phyloP scores from a whole-genome alignment of 441 rosid genomes.

The Breynia disticha region DNA sequence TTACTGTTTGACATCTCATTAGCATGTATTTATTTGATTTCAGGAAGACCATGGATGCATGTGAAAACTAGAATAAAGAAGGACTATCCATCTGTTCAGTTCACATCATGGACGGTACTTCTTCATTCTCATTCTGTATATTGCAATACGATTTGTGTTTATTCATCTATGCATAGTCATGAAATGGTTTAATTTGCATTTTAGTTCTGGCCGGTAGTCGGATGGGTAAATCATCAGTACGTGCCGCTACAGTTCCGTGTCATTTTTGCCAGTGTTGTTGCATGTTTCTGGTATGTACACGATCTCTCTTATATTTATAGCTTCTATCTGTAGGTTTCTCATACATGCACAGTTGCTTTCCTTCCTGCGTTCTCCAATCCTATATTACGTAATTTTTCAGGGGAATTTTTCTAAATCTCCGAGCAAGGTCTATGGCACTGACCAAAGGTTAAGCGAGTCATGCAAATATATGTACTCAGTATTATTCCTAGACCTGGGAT shows the following conservation, averaged over 20 bases:
- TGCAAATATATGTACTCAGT: too few species aligned
- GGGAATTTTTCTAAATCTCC: constrained; percentile 83
- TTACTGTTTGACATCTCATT: constrained; percentile 7
- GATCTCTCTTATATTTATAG: neutral
- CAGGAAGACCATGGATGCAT: constrained; percentile 77
- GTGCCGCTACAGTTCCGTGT: constrained; percentile 82
- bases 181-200: neutral
- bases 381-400: constrained; percentile 32
- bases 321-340: neutral
- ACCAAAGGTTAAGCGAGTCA: constrained; percentile 32
- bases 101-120: constrained; percentile 76
- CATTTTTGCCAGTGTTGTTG: constrained; percentile 48
- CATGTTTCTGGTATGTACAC: constrained; percentile 57
- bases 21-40: constrained; percentile 20
- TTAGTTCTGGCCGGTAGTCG: constrained; percentile 84
- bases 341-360: neutral
- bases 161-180: neutral
- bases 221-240: constrained; percentile 83
- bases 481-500: too few species aligned
- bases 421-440: constrained; percentile 52
- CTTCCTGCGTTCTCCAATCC: too few species aligned
- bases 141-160: neutral
- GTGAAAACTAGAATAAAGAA: constrained; percentile 64
- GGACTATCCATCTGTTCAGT: constrained; percentile 64
- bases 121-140: constrained; percentile 4